A percentile compares a stretch with the other conserved stretches of the same genome.
Evolutionary conservation across 345 rosid species (phyloP).

Genomic region (Dovyalis caffra): DNA sequence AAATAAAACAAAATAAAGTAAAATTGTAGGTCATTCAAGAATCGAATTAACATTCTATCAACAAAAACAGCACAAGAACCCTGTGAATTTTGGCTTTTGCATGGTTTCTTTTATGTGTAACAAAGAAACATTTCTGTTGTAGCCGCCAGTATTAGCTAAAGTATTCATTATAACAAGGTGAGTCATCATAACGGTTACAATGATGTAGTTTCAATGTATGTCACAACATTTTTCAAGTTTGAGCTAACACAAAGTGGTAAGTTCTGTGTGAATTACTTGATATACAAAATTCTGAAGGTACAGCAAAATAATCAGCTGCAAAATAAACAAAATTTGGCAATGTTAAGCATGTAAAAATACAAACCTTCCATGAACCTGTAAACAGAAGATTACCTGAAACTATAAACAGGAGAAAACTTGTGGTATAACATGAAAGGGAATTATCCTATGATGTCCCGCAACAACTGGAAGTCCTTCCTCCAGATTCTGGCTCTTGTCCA

Average conservation of each 20-base stretch:
- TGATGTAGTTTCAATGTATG: background rate
- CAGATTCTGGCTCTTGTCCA: slow-evolving; percentile 33
- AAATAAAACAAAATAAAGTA: no score
- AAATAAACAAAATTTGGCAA: background rate
- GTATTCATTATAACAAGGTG: background rate
- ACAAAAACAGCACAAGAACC: background rate
- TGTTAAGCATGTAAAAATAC: slow-evolving; percentile 2
- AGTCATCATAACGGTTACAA: slow-evolving; percentile 6
- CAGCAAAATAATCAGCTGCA: background rate
- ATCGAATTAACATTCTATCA: background rate
- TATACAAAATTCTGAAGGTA: background rate
- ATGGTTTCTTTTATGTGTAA: background rate
- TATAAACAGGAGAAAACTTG: slow-evolving; percentile 2
- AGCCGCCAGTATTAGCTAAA: background rate
- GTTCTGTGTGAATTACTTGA: slow-evolving; percentile 2
- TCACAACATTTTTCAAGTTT: slow-evolving; percentile 2
- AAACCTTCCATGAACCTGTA: background rate
- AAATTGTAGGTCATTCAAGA: background rate
- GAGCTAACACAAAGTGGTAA: background rate
- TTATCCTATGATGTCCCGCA: slow-evolving; percentile 34
- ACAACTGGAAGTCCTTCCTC: slow-evolving; percentile 29
- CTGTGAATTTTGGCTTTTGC: background rate
- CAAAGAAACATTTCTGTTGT: background rate
- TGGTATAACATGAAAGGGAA: background rate
- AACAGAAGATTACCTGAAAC: slow-evolving; percentile 10